Evolutionary conservation across 2,329 filamentous ascomycete species (phyloP).

Genomic region (Talaromyces sp.): DNA sequence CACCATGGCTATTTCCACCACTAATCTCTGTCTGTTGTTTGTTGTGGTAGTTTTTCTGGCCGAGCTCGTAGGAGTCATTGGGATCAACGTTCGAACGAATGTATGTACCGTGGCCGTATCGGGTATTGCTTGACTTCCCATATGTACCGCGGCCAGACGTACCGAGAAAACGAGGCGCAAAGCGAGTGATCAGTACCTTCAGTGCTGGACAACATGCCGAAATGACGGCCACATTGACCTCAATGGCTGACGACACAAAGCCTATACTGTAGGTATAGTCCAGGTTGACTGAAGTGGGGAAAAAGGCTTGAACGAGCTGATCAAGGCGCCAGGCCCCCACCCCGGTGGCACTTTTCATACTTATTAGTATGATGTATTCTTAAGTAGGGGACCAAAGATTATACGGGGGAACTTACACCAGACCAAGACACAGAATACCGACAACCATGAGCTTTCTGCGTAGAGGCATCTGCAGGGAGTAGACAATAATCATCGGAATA

Average conservation of each 20-base stretch:
- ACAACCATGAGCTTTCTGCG: slow-evolving; percentile 30
- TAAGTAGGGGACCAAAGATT: not conserved
- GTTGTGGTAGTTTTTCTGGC: slow-evolving; percentile 1
- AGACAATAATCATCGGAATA: slow-evolving; percentile 33
- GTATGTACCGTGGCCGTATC: not conserved
- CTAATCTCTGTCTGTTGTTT: not conserved
- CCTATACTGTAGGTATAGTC: slow-evolving; percentile 28
- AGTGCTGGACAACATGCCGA: slow-evolving; percentile 30
- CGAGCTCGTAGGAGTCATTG: slow-evolving; percentile 3
- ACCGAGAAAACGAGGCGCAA: slow-evolving; percentile 12
- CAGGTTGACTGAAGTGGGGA: slow-evolving; percentile 4
- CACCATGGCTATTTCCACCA: not conserved
- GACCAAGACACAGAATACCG: slow-evolving; percentile 20
- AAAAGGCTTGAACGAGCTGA: slow-evolving; percentile 25
- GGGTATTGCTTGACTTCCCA: slow-evolving; percentile 2
- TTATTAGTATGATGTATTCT: not conserved
- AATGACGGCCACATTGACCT: slow-evolving; percentile 30
- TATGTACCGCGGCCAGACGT: slow-evolving; percentile 13
- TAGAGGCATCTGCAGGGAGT: slow-evolving; percentile 28
- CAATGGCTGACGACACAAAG: slow-evolving; percentile 31
- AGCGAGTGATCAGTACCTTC: slow-evolving; percentile 22
- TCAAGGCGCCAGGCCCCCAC: slow-evolving; percentile 30
- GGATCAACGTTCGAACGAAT: slow-evolving; percentile 3
- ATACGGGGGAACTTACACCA: not conserved
- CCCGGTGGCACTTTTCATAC: slow-evolving; percentile 25